Conservation (phyloP, 23 red algal species). For the Gracilaria domingensis region DNA sequence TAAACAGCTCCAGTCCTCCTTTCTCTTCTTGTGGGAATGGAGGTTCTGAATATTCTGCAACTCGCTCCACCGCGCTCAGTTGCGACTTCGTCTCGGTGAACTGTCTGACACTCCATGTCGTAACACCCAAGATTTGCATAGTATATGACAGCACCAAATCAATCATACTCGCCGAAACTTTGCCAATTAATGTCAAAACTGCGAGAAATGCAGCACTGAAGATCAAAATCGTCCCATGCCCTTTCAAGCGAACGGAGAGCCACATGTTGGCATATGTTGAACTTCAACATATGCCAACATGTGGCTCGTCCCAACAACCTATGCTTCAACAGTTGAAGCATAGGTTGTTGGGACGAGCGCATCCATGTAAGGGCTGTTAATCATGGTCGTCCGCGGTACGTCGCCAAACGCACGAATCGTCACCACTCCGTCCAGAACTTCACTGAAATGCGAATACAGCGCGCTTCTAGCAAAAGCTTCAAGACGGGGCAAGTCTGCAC, state of each 20-base stretch:
- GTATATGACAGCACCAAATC: slow-evolving; percentile 90
- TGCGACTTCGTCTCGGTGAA: slow-evolving; percentile 92
- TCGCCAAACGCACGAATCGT: slow-evolving; percentile 90
- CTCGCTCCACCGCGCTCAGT: slow-evolving; percentile 87
- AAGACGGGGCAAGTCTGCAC: slow-evolving; percentile 85
- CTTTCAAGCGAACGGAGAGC: slow-evolving; percentile 80
- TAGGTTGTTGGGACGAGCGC: slow-evolving; percentile 58
- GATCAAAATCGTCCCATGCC: slow-evolving; percentile 71
- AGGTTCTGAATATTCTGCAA: slow-evolving; percentile 82
- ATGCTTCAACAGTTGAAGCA: no score
- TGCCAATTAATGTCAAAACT: slow-evolving; percentile 58
- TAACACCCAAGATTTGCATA: slow-evolving; percentile 67
- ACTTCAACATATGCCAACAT: slow-evolving; percentile 68
- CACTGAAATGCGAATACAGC: slow-evolving; percentile 83
- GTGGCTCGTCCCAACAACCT: no score
- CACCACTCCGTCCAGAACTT: slow-evolving; percentile 85
- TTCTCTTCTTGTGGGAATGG: slow-evolving; percentile 69
- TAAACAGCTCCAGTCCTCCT: slow-evolving; percentile 41
- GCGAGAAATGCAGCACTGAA: slow-evolving; percentile 78
- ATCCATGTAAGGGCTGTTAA: slow-evolving; percentile 75
- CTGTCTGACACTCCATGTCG: slow-evolving; percentile 89
- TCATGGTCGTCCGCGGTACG: slow-evolving; percentile 41
- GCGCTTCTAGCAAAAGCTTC: slow-evolving; percentile 85
- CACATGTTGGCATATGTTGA: slow-evolving; percentile 75
- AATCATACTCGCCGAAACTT: slow-evolving; percentile 64